These are phyloP conservation scores for Antitrichia curtipendula DNA, from an alignment of 225 moss, liverwort and hornwort species.

Conservation along the genomic window DNA sequence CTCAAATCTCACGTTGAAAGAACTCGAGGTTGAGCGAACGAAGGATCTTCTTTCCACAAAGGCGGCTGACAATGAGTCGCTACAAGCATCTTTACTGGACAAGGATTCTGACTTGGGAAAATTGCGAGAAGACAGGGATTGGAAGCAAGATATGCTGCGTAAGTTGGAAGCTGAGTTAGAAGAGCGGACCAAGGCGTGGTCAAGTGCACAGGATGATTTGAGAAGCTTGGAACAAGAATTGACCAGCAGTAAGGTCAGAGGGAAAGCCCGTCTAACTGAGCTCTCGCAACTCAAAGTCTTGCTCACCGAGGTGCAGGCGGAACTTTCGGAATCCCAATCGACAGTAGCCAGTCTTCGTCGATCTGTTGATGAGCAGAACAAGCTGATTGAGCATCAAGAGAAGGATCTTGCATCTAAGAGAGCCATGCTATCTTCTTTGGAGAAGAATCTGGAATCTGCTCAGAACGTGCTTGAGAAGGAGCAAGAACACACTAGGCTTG, in stretches of 20 bases:
- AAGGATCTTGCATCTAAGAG: slow-evolving; percentile 3
- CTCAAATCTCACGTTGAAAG: not conserved
- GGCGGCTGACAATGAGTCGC: not conserved
- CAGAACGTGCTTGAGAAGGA: slow-evolving; percentile 11
- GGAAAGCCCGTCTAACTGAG: slow-evolving; percentile 13
- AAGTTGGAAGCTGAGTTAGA: slow-evolving; percentile 8
- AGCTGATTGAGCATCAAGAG: slow-evolving; percentile 1
- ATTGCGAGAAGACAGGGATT: slow-evolving; percentile 1
- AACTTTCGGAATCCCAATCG: slow-evolving; percentile 1
- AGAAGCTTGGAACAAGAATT: slow-evolving; percentile 8
- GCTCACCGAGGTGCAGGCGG: slow-evolving; percentile 17
- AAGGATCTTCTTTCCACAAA: not conserved
- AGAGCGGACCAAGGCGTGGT: slow-evolving; percentile 1
- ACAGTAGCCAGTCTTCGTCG: not conserved
- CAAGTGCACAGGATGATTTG: slow-evolving; percentile 8
- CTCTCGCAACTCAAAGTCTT: slow-evolving; percentile 22
- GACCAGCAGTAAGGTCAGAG: slow-evolving; percentile 16
- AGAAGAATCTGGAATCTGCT: slow-evolving; percentile 15
- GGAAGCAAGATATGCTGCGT: slow-evolving; percentile 9
- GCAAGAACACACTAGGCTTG: slow-evolving; percentile 14
- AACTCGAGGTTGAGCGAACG: not conserved
- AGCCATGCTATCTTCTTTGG: slow-evolving; percentile 2
- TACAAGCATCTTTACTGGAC: not conserved
- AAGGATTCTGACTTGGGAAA: not conserved
- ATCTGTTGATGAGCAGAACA: slow-evolving; percentile 3